These are phyloP conservation scores for Aegilops bicornis DNA, from an alignment of 176 grass and related monocot species.

Conservation along the genomic window DNA sequence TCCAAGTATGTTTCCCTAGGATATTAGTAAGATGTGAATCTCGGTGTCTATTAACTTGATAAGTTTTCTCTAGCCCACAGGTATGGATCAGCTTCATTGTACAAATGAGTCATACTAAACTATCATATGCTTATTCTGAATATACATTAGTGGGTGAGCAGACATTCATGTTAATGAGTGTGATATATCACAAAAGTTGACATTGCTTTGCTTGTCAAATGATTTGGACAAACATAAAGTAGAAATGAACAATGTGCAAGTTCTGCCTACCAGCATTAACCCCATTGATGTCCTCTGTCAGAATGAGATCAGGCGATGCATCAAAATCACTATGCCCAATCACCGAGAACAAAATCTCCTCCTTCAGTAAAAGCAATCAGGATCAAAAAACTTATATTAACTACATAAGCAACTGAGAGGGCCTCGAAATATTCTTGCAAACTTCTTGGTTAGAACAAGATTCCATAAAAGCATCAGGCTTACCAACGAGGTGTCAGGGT, in stretches of 20 bases:
- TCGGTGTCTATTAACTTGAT: background rate
- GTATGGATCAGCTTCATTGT: background rate
- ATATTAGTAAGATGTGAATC: background rate
- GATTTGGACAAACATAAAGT: background rate
- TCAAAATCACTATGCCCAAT: slow-evolving; percentile 51
- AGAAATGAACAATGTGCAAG: background rate
- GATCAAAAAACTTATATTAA: background rate
- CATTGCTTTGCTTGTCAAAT: background rate
- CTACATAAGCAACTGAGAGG: background rate
- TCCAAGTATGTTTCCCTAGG: background rate
- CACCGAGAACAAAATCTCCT: slow-evolving; percentile 59
- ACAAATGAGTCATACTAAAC: background rate
- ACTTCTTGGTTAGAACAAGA: background rate
- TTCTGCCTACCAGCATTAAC: slow-evolving; percentile 67
- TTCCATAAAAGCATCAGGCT: background rate
- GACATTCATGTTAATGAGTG: background rate
- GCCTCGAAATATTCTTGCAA: background rate
- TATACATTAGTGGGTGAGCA: background rate
- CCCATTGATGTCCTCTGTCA: slow-evolving; percentile 75
- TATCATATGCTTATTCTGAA: background rate
- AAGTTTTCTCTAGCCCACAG: background rate
- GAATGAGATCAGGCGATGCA: slow-evolving; percentile 63
- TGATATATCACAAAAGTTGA: background rate
- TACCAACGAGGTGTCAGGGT: slow-evolving; percentile 60
- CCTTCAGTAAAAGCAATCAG: slow-evolving; percentile 37